These are phyloP conservation scores for Heracleum sosnowskyi DNA, from an alignment of 129 eudicot species.

Conservation along the genomic window DNA sequence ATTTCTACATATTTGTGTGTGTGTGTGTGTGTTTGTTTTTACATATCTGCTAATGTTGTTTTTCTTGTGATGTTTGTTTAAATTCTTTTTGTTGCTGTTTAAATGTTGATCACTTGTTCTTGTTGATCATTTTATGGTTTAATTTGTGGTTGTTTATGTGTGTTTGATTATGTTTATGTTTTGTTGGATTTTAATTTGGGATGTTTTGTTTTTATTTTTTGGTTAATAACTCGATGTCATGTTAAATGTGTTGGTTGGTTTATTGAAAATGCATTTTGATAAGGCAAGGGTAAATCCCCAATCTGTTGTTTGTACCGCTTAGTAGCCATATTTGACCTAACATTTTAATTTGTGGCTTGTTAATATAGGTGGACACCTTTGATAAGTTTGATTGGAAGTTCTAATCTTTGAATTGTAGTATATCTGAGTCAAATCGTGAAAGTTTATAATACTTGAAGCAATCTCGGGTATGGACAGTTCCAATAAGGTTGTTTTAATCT, in stretches of 20 bases:
- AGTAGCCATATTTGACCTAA: neutral
- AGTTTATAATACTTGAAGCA: neutral
- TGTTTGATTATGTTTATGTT: constrained; percentile 1
- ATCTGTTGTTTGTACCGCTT: neutral
- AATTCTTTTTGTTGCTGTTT: neutral
- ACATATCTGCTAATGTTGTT: neutral
- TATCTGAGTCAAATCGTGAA: neutral
- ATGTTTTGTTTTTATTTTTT: neutral
- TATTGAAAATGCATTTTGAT: constrained; percentile 6
- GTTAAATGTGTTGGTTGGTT: neutral
- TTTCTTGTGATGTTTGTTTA: neutral
- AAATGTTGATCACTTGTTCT: neutral
- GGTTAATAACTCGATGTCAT: neutral
- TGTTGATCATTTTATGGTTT: neutral
- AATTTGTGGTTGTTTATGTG: neutral
- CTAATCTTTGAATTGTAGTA: neutral
- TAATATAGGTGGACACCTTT: neutral
- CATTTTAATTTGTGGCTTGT: neutral
- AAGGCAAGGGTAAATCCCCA: neutral
- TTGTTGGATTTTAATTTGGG: neutral
- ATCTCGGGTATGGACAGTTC: neutral
- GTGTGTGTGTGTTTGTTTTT: neutral
- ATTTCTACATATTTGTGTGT: too few relatives aligned
- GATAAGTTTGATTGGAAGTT: neutral
- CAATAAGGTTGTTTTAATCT: neutral